Evolutionary conservation across 2,329 filamentous ascomycete species (phyloP), one percentile per base, ranked within the genome.

Genomic region (Dendrostoma leiphaemia): DNA sequence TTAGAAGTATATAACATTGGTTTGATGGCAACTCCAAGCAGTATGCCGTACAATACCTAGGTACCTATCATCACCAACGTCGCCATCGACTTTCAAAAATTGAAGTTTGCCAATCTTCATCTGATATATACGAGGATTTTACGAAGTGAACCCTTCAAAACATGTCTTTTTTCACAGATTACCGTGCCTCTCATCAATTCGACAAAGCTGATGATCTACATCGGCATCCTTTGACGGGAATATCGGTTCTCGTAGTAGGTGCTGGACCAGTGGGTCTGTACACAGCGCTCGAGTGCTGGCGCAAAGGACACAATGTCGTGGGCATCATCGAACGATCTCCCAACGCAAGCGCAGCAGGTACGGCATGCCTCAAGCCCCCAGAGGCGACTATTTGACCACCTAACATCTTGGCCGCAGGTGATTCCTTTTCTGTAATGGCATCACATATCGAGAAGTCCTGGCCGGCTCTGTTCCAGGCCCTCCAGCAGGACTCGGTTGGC

Each of bases 321-420:
- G 53, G 51, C 43, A 21, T 56, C 6, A 32, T 56, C 10, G 53
- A 56, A 21, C 48, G 49, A 26, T 21, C 23, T 45, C 44, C 53
- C 13, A 15, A 13, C 10, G 43, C 44, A 4, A 56, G 49, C 38
- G 23, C 44, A 12, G 53, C 53, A 38, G 53, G 49, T 53, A 6
- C 19, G 53, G n/a, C n/a, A n/a, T n/a, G n/a, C n/a, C n/a, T n/a
- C n/a, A n/a, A n/a, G n/a, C n/a, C n/a, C n/a, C n/a, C n/a, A n/a
- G n/a, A n/a, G n/a, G n/a, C n/a, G n/a, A n/a, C n/a, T n/a, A n/a
- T n/a, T n/a, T n/a, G n/a, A n/a, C n/a, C n/a, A n/a, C n/a, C n/a
- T n/a, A n/a, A n/a, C n/a, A n/a, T n/a, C n/a, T n/a, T n/a, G n/a
- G 4, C 7, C 21, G 19, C 34, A 65, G 64, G 64, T 9, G 64